Base-by-base conservation (phyloP, 306 rosid genomes). In the Luffa acutangula region DNA sequence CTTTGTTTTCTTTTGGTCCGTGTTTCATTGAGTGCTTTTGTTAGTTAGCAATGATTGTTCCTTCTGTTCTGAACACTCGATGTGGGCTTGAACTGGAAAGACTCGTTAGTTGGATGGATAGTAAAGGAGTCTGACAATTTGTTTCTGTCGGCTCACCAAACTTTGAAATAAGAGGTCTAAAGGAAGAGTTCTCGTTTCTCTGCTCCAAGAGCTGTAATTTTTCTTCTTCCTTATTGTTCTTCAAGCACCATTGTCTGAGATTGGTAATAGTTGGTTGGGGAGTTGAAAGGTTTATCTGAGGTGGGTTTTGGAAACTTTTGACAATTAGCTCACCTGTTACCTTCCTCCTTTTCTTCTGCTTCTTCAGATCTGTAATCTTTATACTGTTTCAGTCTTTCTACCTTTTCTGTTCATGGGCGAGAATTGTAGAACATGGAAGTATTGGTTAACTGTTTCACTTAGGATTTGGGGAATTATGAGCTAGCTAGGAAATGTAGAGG, bases 1-100 rank as follows among this genome's bases (percentile, higher is more conserved):
- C 5, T 58, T 66, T 48, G 41, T 79, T 67, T 31, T 84, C 52
- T 85, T 88, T 51, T 79, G 45, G 36, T 88, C 46, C 77, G 53
- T 54, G 60, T 76, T 74, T 75, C 62, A 49, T 62, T 78, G 34
- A 78, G 49, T 85, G 78, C 13, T 81, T 86, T 85, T 53, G 78
- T 84, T 78, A 48, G 9, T 73, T 82, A 45, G 80, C 34, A 76
- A 81, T 80, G 78, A 79, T 65, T 74, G 18, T 82, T 53, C 74
- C 74, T 48, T 49, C 31, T 67, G 39, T 65, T 63, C 34, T 17
- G 45, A 43, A 76, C 25, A 12, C 66, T 37, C 62, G 78, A 39
- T 54, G 46, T 56, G 77, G 54, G 45, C 31, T 72, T 82, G 51
- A 72, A 78, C 79, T 71, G 73, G 89, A 77, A 75, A 33, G 54